A percentile compares a stretch with the other conserved stretches of the same genome.
Conservation (phyloP, 345 rosid species). For the Kandelia obovata region DNA sequence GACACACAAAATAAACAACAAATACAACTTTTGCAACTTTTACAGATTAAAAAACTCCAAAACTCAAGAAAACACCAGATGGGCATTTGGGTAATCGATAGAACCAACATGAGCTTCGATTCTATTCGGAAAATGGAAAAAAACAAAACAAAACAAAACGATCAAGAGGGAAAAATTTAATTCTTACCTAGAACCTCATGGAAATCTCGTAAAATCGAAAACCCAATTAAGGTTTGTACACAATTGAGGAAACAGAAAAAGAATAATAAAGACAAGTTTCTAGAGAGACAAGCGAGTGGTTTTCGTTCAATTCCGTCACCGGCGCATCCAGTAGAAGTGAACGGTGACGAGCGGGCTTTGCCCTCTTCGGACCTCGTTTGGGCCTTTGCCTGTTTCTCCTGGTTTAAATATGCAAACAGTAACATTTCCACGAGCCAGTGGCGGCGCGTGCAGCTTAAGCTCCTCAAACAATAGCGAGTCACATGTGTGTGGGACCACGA, state of each 20-base stretch:
- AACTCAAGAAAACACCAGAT: constrained; percentile 2
- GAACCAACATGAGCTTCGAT: too few species aligned
- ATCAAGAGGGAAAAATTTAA: constrained; percentile 15
- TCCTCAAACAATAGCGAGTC: constrained; percentile 2
- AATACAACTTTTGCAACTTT: constrained; percentile 15
- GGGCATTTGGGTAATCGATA: neutral
- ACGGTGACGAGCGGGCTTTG: constrained; percentile 35
- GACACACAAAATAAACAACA: neutral
- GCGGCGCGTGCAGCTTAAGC: constrained; percentile 18
- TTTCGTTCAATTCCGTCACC: constrained; percentile 22
- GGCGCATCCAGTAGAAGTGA: constrained; percentile 33
- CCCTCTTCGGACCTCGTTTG: constrained; percentile 13
- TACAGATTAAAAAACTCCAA: constrained; percentile 13
- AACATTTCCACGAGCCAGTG: constrained; percentile 12
- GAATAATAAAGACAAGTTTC: constrained; percentile 11
- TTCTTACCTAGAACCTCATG: constrained; percentile 34
- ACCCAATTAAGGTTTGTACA: constrained; percentile 4
- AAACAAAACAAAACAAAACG: constrained; percentile 8
- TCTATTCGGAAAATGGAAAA: neutral
- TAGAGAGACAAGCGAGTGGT: constrained; percentile 12
- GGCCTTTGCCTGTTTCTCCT: neutral
- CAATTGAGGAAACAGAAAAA: constrained; percentile 18
- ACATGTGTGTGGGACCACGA: neutral
- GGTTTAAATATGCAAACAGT: constrained; percentile 20
- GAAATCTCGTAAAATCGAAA: constrained; percentile 18